Percentiles rank a stretch among this genome's conserved stretches.
Conservation (phyloP, 352 stramenopile species). For the Pythium vanterpoolii region DNA sequence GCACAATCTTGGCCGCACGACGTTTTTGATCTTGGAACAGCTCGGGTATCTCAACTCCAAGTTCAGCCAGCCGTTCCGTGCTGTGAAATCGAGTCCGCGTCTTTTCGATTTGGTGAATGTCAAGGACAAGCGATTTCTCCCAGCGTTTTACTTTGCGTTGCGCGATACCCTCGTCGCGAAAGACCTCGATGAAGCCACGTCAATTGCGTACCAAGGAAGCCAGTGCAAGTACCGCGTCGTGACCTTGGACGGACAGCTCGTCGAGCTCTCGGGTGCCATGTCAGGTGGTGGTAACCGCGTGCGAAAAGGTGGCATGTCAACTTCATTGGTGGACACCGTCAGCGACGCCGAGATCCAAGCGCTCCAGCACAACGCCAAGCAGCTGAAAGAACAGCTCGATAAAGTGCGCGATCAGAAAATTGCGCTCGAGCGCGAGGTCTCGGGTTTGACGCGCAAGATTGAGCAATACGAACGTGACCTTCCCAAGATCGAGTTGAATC, state of each 20-base stretch:
- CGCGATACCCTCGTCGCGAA: slow-evolving; percentile 97
- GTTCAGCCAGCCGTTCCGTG: slow-evolving; percentile 59
- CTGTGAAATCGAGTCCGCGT: slow-evolving; percentile 48
- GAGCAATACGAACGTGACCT: slow-evolving; percentile 89
- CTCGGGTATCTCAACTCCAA: slow-evolving; percentile 83
- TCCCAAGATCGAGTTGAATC: slow-evolving; percentile 89
- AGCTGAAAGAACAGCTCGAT: slow-evolving; percentile 49
- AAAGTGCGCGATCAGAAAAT: slow-evolving; percentile 60
- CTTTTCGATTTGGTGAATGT: slow-evolving; percentile 90
- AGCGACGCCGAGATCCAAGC: slow-evolving; percentile 59
- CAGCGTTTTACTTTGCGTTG: slow-evolving; percentile 96
- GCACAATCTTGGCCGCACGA: slow-evolving; percentile 94
- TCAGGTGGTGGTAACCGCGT: slow-evolving; percentile 94
- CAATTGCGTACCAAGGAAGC: slow-evolving; percentile 89
- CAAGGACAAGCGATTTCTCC: slow-evolving; percentile 85
- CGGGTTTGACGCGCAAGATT: slow-evolving; percentile 79
- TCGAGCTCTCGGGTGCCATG: slow-evolving; percentile 99
- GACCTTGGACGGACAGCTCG: slow-evolving; percentile 96
- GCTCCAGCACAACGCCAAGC: slow-evolving; percentile 55
- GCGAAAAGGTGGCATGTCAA: slow-evolving; percentile 93
- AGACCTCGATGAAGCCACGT: slow-evolving; percentile 92
- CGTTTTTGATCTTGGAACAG: slow-evolving; percentile 98
- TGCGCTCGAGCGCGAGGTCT: slow-evolving; percentile 83
- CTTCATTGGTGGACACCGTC: slow-evolving; percentile 42
- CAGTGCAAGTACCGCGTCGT: slow-evolving; percentile 96